These are phyloP conservation scores for Neoboletus subvelutipes DNA, from an alignment of 768 basidiomycete genomes.

Conservation along the genomic window DNA sequence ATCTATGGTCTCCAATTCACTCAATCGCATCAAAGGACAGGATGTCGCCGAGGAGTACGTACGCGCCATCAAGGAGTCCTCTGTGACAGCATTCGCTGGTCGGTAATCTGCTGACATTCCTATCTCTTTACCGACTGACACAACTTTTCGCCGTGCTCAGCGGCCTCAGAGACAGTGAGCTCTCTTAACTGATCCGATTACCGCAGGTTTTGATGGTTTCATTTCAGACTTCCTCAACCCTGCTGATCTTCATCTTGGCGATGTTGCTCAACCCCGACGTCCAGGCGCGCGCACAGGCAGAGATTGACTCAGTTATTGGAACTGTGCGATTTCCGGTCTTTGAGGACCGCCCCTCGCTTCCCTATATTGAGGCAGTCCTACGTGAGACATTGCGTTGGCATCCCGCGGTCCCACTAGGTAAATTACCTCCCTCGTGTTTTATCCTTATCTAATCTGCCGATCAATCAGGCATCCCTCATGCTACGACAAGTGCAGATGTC, in stretches of 20 bases:
- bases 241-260: constrained; percentile 33
- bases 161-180: constrained; percentile 32
- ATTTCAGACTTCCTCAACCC: constrained; percentile 31
- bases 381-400: constrained; percentile 39
- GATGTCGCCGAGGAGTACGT: constrained; percentile 7
- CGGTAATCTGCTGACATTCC: neutral
- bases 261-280: constrained; percentile 39
- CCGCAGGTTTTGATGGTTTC: neutral
- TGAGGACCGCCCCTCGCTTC: constrained; percentile 29
- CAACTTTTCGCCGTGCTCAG: constrained; percentile 5
- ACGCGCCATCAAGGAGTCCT: constrained; percentile 28
- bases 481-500: constrained; percentile 38
- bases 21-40: constrained; percentile 13
- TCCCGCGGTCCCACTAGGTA: constrained; percentile 36
- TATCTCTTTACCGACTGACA: neutral
- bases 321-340: constrained; percentile 31
- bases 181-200: neutral
- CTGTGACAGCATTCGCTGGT: constrained; percentile 33
- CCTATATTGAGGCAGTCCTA: constrained; percentile 28
- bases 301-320: constrained; percentile 36
- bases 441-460: neutral
- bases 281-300: constrained; percentile 40
- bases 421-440: neutral
- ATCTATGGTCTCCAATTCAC: constrained; percentile 29
- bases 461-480: constrained; percentile 33